Percentiles rank a stretch among this genome's conserved stretches.
phyloP scores from a whole-genome alignment of 1,284 basidiomycete species.

The Peniophora sp. region DNA sequence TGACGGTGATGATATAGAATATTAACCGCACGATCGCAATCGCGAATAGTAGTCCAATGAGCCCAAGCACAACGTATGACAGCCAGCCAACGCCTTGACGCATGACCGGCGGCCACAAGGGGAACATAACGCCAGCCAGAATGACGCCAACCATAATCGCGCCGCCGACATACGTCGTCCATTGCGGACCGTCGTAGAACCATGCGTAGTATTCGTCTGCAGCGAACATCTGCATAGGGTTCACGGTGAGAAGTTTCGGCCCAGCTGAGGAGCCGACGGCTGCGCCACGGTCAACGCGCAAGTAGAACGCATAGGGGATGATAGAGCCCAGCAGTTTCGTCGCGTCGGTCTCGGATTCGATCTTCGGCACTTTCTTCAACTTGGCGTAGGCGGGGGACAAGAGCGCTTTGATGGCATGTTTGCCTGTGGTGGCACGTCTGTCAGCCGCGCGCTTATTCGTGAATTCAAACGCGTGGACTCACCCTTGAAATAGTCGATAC shows the following conservation, averaged over 20 bases:
- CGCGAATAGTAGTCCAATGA: constrained; percentile 88
- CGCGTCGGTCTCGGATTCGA: constrained; percentile 77
- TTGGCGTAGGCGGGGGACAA: constrained; percentile 89
- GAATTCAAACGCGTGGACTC: constrained; percentile 16
- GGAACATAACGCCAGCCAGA: constrained; percentile 98
- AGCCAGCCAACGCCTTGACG: constrained; percentile 97
- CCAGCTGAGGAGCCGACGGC: constrained; percentile 63
- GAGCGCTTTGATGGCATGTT: constrained; percentile 86
- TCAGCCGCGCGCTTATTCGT: constrained; percentile 1
- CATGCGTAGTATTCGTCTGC: constrained; percentile 85
- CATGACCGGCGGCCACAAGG: constrained; percentile 91
- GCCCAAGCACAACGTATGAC: constrained; percentile 79
- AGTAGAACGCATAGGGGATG: constrained; percentile 84
- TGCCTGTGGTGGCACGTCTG: constrained; percentile 46
- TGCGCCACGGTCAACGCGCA: constrained; percentile 77
- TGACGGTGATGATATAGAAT: constrained; percentile 88
- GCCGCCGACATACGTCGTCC: constrained; percentile 90
- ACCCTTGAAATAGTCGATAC: constrained; percentile 98
- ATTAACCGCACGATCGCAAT: constrained; percentile 90
- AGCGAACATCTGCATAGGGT: constrained; percentile 77
- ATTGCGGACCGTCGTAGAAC: constrained; percentile 95
- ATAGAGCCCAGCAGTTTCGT: constrained; percentile 60
- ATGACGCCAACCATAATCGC: constrained; percentile 89
- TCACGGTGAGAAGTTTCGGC: constrained; percentile 77
- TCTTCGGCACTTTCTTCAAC: constrained; percentile 75